phyloP scores from a whole-genome alignment of 1,139 yeast genomes.

The Pichia sp. region DNA sequence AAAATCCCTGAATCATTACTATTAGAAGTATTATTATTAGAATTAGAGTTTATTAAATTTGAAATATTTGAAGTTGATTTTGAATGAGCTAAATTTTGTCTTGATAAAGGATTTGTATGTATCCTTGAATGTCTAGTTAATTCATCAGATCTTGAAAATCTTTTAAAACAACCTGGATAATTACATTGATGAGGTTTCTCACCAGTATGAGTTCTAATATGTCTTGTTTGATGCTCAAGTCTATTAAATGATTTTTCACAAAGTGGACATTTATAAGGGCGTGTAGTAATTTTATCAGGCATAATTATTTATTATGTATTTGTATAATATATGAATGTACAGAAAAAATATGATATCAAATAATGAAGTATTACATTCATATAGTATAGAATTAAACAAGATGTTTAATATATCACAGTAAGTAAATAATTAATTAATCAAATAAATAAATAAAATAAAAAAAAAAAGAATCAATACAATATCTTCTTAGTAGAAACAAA shows the following conservation, averaged over 20 bases:
- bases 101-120: slow-evolving; percentile 61
- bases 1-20: not conserved
- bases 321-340: too few species aligned
- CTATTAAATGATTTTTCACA: slow-evolving; percentile 91
- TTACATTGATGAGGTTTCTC: slow-evolving; percentile 90
- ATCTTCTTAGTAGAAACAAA: too few species aligned
- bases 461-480: too few species aligned
- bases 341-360: too few species aligned
- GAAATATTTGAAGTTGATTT: slow-evolving; percentile 11
- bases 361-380: too few species aligned
- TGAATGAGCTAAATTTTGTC: slow-evolving; percentile 16
- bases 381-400: too few species aligned
- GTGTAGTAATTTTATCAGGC: slow-evolving; percentile 1
- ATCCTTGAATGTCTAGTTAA: slow-evolving; percentile 83
- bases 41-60: not conserved
- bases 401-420: too few species aligned
- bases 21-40: not conserved
- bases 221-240: slow-evolving; percentile 90
- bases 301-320: not conserved
- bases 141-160: slow-evolving; percentile 85
- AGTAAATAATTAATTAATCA: too few species aligned
- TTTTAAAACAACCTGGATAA: slow-evolving; percentile 81
- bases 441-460: too few species aligned
- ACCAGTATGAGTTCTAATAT: slow-evolving; percentile 91
- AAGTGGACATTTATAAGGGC: slow-evolving; percentile 88